Conservation (phyloP, 306 rosid species). For the Gillenia trifoliata region DNA sequence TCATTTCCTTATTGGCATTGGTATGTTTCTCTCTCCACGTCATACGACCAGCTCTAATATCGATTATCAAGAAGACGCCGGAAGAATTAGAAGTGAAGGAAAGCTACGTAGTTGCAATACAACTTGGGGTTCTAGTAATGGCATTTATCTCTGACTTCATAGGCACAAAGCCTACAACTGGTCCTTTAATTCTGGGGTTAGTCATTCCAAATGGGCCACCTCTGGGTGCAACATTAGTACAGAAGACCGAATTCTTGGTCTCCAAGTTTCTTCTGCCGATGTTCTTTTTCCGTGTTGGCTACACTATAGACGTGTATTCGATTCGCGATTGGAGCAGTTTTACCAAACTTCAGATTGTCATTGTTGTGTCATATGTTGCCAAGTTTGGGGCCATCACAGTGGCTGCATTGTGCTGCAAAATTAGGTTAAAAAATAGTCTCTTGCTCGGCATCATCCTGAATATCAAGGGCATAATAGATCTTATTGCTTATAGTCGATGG, state of each 20-base stretch:
- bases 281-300: conserved; percentile 34
- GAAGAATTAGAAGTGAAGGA: conserved; percentile 55
- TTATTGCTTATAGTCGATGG: neutral
- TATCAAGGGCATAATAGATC: neutral
- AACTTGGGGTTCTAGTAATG: conserved; percentile 7
- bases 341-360: neutral
- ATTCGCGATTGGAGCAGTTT: neutral
- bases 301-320: conserved; percentile 34
- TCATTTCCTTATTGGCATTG: neutral
- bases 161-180: conserved; percentile 36
- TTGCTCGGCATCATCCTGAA: neutral
- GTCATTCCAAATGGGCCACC: conserved; percentile 61
- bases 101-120: conserved; percentile 21
- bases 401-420: neutral
- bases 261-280: conserved; percentile 40
- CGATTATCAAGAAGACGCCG: conserved; percentile 42
- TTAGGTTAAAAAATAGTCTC: neutral
- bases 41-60: conserved; percentile 26
- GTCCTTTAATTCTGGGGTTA: conserved; percentile 53
- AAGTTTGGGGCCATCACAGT: neutral
- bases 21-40: neutral
- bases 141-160: conserved; percentile 44
- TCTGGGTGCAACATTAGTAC: conserved; percentile 57
- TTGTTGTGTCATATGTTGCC: neutral
- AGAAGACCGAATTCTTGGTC: conserved; percentile 51